phyloP scores from a whole-genome alignment of 139 green algal genomes.

The Chlorella sp. region DNA sequence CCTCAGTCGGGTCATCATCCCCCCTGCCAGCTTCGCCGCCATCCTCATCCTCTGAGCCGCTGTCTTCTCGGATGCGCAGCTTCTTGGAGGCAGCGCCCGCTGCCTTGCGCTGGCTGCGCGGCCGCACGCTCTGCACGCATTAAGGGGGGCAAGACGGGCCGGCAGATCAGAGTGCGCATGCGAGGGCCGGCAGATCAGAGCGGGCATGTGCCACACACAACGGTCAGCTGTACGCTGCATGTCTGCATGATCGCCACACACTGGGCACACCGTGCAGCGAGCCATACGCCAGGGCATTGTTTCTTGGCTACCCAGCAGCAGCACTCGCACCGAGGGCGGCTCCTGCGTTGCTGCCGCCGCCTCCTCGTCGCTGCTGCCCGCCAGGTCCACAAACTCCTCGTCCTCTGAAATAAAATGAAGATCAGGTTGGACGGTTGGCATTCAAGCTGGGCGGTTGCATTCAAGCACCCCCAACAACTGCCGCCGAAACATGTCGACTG shows the following conservation, averaged over 20 bases:
- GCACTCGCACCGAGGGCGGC: not conserved
- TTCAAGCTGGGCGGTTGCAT: too few species aligned
- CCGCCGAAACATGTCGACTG: too few species aligned
- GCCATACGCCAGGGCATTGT: not conserved
- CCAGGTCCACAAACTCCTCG: slow-evolving; percentile 5
- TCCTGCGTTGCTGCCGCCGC: not conserved
- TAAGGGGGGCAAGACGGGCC: too few species aligned
- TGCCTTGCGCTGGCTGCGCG: slow-evolving; percentile 27
- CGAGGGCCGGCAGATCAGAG: not conserved
- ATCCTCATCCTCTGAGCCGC: slow-evolving; percentile 11
- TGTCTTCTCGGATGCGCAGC: slow-evolving; percentile 1
- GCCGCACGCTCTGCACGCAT: slow-evolving; percentile 16
- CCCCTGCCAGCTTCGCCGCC: not conserved
- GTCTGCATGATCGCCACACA: not conserved
- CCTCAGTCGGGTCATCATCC: not conserved
- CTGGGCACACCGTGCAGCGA: not conserved
- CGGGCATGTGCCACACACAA: too few species aligned
- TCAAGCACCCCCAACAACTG: too few species aligned
- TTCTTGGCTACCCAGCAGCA: not conserved
- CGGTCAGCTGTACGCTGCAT: not conserved
- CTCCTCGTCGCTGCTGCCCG: not conserved
- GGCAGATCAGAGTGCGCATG: not conserved
- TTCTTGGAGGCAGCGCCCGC: slow-evolving; percentile 19
- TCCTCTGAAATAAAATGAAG: not conserved
- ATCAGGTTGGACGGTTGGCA: too few species aligned